Evolutionary conservation across 2,329 filamentous ascomycete genomes (phyloP), one percentile per base, ranked within the genome.

Genomic region (Fusarium brevicatenulatum): DNA sequence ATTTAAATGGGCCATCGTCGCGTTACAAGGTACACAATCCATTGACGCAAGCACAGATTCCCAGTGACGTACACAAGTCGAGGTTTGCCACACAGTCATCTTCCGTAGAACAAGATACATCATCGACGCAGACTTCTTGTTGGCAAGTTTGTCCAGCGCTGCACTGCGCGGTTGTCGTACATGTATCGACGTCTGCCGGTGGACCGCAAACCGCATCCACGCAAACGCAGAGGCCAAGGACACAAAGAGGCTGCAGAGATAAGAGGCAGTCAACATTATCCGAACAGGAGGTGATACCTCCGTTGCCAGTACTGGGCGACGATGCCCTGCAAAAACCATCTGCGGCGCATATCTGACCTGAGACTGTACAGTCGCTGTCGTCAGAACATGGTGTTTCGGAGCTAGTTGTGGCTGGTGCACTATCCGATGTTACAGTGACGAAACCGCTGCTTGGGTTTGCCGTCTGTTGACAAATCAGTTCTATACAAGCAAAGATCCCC

Each of bases 151-250:
- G n/a, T 2, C 42, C 66, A 19, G 44, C 11, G 2, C 12, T 23
- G 5, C 66, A 71, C 15, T 63, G 21, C 1, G 18, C 4, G 12
- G 4, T 18, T 10, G 23, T 34, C n/a, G 34, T 19, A 15, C 70
- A 72, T 11, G 37, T 15, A 4, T 42, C 46, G 5, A 68, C 44
- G 19, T 23, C 36, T 16, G 34, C 10, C 13, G 36, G 16, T 10
- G 43, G 54, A 15, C 40, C 19, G 11, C 71, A 77, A 9, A 73
- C 37, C 0, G 71, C 71, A 15, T 72, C 18, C 2, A 73, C 2
- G 10, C 71, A 73, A 7, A 69, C 8, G 4, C 71, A 73, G 21
- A 74, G 68, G 6, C 71, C 71, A n/a, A 65, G 30, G 8, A 9
- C n/a, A 11, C 71, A 73, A 9, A 74, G 46, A 18, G 63, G 34